A percentile compares a stretch with the other conserved stretches of the same genome.
Evolutionary conservation across 257 asterid genomes (phyloP).

Genomic region (Ballota nigra): DNA sequence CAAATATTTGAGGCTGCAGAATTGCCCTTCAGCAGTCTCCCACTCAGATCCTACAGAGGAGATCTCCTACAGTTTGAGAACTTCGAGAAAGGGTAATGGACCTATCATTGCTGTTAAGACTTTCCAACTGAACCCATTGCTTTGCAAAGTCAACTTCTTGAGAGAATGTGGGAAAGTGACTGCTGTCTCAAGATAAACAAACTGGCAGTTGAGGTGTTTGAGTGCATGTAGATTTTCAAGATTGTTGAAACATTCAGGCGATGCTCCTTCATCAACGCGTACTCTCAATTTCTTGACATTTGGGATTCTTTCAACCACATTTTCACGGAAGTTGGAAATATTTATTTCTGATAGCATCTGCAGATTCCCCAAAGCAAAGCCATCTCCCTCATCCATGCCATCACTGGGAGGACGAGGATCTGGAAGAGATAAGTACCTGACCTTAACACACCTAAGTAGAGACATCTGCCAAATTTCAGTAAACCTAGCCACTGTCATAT

Average conservation of each 20-base stretch:
- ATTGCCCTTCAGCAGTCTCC: neutral
- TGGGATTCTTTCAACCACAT: constrained; percentile 19
- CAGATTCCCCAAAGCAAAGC: constrained; percentile 3
- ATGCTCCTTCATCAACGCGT: neutral
- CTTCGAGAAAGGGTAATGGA: constrained; percentile 2
- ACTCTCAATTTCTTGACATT: constrained; percentile 10
- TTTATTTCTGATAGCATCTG: neutral
- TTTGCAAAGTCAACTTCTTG: neutral
- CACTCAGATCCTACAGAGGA: neutral
- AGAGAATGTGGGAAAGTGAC: constrained; percentile 17
- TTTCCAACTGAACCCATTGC: constrained; percentile 7
- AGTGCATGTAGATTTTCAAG: neutral
- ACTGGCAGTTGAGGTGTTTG: neutral
- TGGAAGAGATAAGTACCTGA: neutral
- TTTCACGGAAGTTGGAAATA: neutral
- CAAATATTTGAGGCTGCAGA: neutral
- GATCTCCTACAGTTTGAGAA: neutral
- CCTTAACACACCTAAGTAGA: constrained; percentile 11
- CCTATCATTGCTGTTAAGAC: constrained; percentile 1
- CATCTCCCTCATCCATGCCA: neutral
- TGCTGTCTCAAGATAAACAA: neutral
- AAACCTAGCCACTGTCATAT: too few relatives aligned
- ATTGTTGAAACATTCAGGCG: neutral
- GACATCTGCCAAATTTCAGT: constrained; percentile 21
- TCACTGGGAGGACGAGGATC: constrained; percentile 14